These are phyloP conservation scores for Diaporthe velutina DNA, from an alignment of 2,329 filamentous ascomycete genomes.

Conservation along the genomic window DNA sequence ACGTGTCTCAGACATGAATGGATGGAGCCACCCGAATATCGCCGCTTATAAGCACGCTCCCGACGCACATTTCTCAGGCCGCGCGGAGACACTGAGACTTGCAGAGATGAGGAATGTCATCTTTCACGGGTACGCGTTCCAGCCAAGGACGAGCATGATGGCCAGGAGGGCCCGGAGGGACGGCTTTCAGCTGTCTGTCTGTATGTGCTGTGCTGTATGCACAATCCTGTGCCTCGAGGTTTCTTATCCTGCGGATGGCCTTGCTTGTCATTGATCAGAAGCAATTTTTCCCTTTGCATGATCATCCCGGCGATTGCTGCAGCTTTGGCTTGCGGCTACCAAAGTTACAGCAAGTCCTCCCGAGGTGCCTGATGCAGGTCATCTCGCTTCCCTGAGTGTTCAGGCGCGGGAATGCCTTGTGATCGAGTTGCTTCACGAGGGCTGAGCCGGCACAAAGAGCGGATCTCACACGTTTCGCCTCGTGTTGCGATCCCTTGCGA, in stretches of 20 bases:
- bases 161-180: too few species aligned
- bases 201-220: neutral
- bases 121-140: slow-evolving; percentile 10
- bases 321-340: slow-evolving; percentile 21
- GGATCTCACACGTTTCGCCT: neutral
- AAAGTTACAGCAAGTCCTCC: slow-evolving; percentile 21
- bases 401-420: neutral
- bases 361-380: slow-evolving; percentile 20
- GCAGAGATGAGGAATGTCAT: slow-evolving; percentile 18
- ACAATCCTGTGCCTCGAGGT: neutral
- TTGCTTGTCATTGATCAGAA: slow-evolving; percentile 17
- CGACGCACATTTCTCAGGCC: slow-evolving; percentile 19
- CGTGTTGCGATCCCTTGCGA: slow-evolving; percentile 11
- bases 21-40: slow-evolving; percentile 29
- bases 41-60: slow-evolving; percentile 17
- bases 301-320: slow-evolving; percentile 13
- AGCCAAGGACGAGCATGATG: neutral
- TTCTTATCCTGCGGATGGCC: neutral
- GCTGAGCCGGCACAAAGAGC: neutral
- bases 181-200: neutral
- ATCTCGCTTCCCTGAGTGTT: slow-evolving; percentile 10
- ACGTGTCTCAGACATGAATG: slow-evolving; percentile 37
- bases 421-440: neutral
- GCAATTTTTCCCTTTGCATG: neutral
- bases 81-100: neutral